These are phyloP conservation scores for Persicaria tinctoria DNA, from an alignment of 148 eudicot species.

Conservation along the genomic window DNA sequence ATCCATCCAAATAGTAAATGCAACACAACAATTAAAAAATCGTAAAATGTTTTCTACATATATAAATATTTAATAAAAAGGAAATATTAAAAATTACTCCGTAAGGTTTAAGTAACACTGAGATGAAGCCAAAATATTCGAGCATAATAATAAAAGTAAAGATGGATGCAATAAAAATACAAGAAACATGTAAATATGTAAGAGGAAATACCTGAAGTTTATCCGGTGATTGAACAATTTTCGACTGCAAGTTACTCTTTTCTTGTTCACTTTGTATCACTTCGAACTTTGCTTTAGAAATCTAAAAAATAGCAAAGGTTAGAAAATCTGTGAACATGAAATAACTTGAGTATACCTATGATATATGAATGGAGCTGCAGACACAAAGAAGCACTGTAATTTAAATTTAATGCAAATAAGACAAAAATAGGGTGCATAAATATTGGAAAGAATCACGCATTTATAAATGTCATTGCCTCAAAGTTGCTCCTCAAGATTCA, in stretches of 20 bases:
- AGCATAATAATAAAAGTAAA: background rate
- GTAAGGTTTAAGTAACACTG: background rate
- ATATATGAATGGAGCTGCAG: background rate
- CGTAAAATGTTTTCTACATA: background rate
- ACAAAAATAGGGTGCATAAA: background rate
- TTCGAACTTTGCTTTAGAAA: slow-evolving; percentile 66
- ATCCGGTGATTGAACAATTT: slow-evolving; percentile 90
- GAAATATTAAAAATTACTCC: background rate
- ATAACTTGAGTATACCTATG: background rate
- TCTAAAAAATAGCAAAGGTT: slow-evolving; percentile 28
- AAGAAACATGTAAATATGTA: background rate
- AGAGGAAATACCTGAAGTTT: slow-evolving; percentile 64
- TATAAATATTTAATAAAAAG: no score
- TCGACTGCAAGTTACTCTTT: slow-evolving; percentile 65
- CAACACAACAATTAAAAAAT: background rate
- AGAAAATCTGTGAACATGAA: background rate
- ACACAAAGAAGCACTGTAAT: background rate
- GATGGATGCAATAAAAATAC: background rate
- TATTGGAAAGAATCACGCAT: background rate
- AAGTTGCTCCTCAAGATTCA: slow-evolving; percentile 2
- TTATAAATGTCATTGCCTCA: background rate
- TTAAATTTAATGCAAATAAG: background rate
- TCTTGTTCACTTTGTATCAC: slow-evolving; percentile 77
- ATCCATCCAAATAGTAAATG: background rate
- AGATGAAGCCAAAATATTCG: background rate